These are phyloP conservation scores for Candida mesenterica DNA, from an alignment of 1,139 yeast species.

Conservation along the genomic window DNA sequence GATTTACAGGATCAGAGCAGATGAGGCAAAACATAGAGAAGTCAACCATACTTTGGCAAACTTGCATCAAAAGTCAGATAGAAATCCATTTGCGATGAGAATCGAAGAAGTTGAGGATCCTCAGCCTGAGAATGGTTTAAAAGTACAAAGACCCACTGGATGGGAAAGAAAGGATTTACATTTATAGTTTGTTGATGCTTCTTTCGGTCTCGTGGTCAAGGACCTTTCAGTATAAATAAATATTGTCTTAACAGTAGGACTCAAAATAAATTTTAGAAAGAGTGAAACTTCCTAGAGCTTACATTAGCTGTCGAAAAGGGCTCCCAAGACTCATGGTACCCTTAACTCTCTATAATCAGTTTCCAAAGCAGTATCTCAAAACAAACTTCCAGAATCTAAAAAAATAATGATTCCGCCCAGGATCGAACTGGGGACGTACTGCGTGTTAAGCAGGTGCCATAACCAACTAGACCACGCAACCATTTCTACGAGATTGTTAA, in stretches of 20 bases:
- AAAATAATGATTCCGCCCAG: slow-evolving; percentile 85
- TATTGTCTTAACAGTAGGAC: too few relatives aligned
- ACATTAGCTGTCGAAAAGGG: too few relatives aligned
- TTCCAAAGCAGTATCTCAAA: too few relatives aligned
- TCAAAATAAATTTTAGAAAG: too few relatives aligned
- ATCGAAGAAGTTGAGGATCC: slow-evolving; percentile 37
- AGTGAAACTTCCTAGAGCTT: too few relatives aligned
- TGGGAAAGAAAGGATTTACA: slow-evolving; percentile 60
- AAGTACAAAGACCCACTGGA: slow-evolving; percentile 48
- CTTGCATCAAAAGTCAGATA: slow-evolving; percentile 50
- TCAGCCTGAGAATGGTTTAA: slow-evolving; percentile 57
- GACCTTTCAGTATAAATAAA: too few relatives aligned
- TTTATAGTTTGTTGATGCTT: too few relatives aligned
- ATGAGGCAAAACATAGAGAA: slow-evolving; percentile 75
- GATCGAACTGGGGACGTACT: slow-evolving; percentile 99
- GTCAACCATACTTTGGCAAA: slow-evolving; percentile 77
- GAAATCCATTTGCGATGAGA: slow-evolving; percentile 66
- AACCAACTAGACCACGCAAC: slow-evolving; percentile 94
- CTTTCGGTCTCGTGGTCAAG: too few relatives aligned
- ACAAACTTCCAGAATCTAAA: too few relatives aligned
- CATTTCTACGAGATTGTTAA: too few relatives aligned
- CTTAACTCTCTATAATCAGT: too few relatives aligned
- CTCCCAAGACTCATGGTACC: too few relatives aligned
- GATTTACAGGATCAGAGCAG: slow-evolving; percentile 55
- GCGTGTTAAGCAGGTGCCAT: slow-evolving; percentile 99